Base-by-base conservation (phyloP, 306 rosid genomes). In the Vachellia pachyceras region DNA sequence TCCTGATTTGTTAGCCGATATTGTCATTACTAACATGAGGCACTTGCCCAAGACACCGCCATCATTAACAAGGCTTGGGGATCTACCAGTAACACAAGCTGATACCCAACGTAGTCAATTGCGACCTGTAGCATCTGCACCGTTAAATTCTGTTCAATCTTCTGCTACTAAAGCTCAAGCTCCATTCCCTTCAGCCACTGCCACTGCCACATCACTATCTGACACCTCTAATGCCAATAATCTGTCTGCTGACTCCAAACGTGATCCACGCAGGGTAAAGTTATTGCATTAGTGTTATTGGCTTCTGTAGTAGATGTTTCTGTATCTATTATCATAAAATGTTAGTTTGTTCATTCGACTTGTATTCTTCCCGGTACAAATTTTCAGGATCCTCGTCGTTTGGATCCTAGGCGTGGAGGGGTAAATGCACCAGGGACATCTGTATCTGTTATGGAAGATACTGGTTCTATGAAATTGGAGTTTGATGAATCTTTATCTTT, bases 1-100 rank as follows among this genome's bases (percentile, higher is more conserved):
- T 87, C 99, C 98, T 61, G 99, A 95, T 90, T 82, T 95, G 84
- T 77, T 95, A 89, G 98, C 99, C 40, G 99, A 95, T 88, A 95
- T 95, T 82, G 99, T 95, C 79, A 89, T 95, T 76, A 90, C 97
- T 73, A 95, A 95, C 84, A 95, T 95, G 99, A 89, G 84, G 85
- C 97, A 95, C 88, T 87, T 93, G 92, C 98, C 99, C 36, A 91
- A 89, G 90, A 36, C 86, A 6, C 87, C 90, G 15, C 94, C 94
- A 63, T 91, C 97, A 13, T 84, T 90, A 55, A 79, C 93, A 36
- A 84, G 97, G 89, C 84, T 78, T 74, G 97, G 92, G 76, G 92
- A 83, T 82, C 73, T 85, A 47, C 89, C 92, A 66, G 85, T 72
- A 78, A 76, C 85, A 73, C 88, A 86, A 88, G 80, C 82, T 46